Base-by-base conservation (phyloP, 2,329 filamentous ascomycete genomes). In the Microsporum canis region DNA sequence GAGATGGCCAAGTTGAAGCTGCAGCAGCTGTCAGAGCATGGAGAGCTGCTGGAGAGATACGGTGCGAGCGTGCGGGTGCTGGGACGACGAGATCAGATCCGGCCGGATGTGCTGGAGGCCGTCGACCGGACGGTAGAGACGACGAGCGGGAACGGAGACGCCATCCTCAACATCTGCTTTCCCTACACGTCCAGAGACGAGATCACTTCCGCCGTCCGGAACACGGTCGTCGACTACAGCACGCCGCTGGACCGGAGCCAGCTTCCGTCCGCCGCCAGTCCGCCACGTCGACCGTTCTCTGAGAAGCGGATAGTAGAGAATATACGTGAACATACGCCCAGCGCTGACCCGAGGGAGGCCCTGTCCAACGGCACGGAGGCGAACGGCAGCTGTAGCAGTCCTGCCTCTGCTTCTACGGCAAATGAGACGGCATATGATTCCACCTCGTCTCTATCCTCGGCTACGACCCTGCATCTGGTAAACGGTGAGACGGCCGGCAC, bases 1-100 rank as follows among this genome's bases (percentile, higher is more conserved):
- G 88, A 95, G 71, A 90, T 99, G 81, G 92, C 92, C 63, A 96
- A 96, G 78, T 85, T 94, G 69, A 97, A 97, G 77, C 81, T 99
- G 31, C 85, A 88, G 63, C 94, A 99, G 73, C 80, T 99, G 68
- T 86, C 89, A 31, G 89, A 96, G 70, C 94, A 99, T 69, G 94
- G 94, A 34, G 91, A 96, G 69, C 80, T 99, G 31, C 81, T 99
- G 41, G 91, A 97, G 69, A 86, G 89, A 65, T 99, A 97, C 69
- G 94, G 92, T 38, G 94, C 92, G 33, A 84, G 86, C 60, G 86
- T 99, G 59, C 85, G 89, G 59, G 84, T 99, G 17, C 78, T 97
- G 31, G 94, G 94, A 29, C 88, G 95, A 71, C 82, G 88, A 62
- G 86, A 91, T 45, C 76, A 97, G 66, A 84, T 99, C 61, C 88